Evolutionary conservation across 176 grass and related monocot genomes (phyloP), one percentile per base, ranked within the genome.

Genomic region (Ananas comosus): DNA sequence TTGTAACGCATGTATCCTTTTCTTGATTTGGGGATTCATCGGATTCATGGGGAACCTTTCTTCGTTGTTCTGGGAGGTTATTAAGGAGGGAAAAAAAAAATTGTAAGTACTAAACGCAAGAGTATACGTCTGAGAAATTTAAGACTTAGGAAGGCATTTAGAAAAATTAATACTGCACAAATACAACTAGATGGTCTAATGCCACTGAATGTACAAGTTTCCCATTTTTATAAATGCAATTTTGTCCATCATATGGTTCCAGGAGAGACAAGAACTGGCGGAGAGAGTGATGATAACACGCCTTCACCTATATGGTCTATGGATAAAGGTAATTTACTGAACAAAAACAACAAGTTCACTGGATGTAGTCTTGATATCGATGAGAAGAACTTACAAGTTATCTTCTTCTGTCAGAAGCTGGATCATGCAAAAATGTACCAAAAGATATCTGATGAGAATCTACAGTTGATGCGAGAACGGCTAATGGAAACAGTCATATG

Each of bases 251-350:
- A 11, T 10, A 22, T 11, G 61, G 21, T 14, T 68, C 9, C 28
- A 96, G 91, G 91, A 96, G 85, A 93, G 75, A 51, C 94, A 99
- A 80, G 89, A 93, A 51, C 74, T 99, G 33, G 94, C 89, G 7
- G 89, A 99, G 53, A 78, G 94, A 25, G 89, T 91, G 68, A 93
- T 99, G 94, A 70, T 93, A 64, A 99, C 94, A 0, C 79, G 94
- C 50, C 87, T 99, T 76, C 90, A 90, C 49, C 58, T 99, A 12
- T 99, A 99, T 22, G 90, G 87, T 6, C 83, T 88, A 91, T 99
- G 89, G 89, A 91, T 88, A 9, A 80, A 89, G 86, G 86, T 89
- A 74, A 65, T 65, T 10, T 64, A 10, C 28, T 19, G 13, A n/a
- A 58, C 3, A 16, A 57, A 5, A 9, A 9, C 13, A 19, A 59